Conservation (phyloP, 1,284 basidiomycete species). For the Cryptococcus wingfieldii region DNA sequence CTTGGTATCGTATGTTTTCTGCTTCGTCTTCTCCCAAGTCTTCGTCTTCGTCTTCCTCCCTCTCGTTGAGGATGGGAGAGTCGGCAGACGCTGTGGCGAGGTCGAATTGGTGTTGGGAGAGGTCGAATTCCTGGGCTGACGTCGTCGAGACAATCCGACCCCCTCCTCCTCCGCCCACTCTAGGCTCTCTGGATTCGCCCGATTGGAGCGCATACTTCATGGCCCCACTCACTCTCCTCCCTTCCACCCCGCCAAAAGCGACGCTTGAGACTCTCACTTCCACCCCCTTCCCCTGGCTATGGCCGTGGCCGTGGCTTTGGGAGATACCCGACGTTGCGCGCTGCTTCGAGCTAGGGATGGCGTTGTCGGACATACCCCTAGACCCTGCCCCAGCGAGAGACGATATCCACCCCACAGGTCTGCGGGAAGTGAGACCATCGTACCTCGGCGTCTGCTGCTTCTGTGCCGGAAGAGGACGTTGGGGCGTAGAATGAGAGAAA, state of each 20-base stretch:
- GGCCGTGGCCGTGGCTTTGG: neutral
- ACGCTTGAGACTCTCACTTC: neutral
- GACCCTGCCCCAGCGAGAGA: constrained; percentile 3
- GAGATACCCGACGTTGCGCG: neutral
- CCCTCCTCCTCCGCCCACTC: neutral
- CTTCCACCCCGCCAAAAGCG: neutral
- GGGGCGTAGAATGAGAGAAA: neutral
- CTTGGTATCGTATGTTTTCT: constrained; percentile 5
- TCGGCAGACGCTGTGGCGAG: neutral
- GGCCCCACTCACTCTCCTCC: constrained; percentile 13
- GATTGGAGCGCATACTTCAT: constrained; percentile 13
- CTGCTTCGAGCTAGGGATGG: neutral
- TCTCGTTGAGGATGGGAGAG: neutral
- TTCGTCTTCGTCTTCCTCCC: neutral
- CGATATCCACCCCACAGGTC: constrained; percentile 15
- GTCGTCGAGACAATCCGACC: neutral
- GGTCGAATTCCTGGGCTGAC: neutral
- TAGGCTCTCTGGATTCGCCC: neutral
- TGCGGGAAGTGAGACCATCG: neutral
- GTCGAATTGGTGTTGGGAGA: neutral
- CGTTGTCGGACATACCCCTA: neutral
- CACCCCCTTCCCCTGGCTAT: neutral
- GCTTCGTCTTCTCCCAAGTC: constrained; percentile 2
- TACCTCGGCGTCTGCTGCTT: neutral
- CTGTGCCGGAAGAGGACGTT: neutral